A percentile compares a stretch with the other conserved stretches of the same genome.
phyloP scores from a whole-genome alignment of 1,139 yeast genomes.

The Scheffersomyces quercinus region DNA sequence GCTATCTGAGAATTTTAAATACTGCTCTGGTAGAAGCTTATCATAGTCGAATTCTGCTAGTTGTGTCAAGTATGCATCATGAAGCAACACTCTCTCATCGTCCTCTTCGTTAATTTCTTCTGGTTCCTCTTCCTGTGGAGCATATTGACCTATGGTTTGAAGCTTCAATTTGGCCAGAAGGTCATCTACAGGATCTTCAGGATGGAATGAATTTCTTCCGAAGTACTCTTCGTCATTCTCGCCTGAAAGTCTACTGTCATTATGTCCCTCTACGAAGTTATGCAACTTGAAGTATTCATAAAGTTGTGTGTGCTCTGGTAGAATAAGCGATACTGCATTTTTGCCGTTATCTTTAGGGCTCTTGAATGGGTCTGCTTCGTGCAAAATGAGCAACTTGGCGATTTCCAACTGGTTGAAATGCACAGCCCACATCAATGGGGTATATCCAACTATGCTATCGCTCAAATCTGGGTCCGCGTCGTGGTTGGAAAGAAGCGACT shows the following conservation, averaged over 20 bases:
- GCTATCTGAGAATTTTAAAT: slow-evolving; percentile 60
- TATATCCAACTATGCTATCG: slow-evolving; percentile 35
- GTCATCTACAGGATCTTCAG: slow-evolving; percentile 26
- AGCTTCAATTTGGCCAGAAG: slow-evolving; percentile 49
- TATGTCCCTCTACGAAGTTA: slow-evolving; percentile 36
- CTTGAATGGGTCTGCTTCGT: slow-evolving; percentile 43
- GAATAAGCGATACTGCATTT: slow-evolving; percentile 35
- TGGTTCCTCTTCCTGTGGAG: slow-evolving; percentile 25
- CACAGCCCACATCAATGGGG: slow-evolving; percentile 55
- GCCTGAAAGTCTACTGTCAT: slow-evolving; percentile 7
- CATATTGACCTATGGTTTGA: slow-evolving; percentile 44
- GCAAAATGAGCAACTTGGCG: slow-evolving; percentile 35
- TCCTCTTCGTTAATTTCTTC: slow-evolving; percentile 31
- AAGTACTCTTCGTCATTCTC: slow-evolving; percentile 16
- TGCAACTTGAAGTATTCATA: slow-evolving; percentile 42
- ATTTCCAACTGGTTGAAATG: slow-evolving; percentile 37
- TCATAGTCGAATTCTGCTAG: slow-evolving; percentile 49
- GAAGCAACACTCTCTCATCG: slow-evolving; percentile 32
- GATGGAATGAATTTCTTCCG: slow-evolving; percentile 17
- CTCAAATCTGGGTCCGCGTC: slow-evolving; percentile 40
- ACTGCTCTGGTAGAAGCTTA: slow-evolving; percentile 46
- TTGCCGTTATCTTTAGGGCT: slow-evolving; percentile 31
- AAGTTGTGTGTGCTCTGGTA: slow-evolving; percentile 32
- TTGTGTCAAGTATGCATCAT: slow-evolving; percentile 30
- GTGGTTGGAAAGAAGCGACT: slow-evolving; percentile 36